Evolutionary conservation across 2,329 filamentous ascomycete genomes (phyloP).

Genomic region (Penicillium hesseltinei): DNA sequence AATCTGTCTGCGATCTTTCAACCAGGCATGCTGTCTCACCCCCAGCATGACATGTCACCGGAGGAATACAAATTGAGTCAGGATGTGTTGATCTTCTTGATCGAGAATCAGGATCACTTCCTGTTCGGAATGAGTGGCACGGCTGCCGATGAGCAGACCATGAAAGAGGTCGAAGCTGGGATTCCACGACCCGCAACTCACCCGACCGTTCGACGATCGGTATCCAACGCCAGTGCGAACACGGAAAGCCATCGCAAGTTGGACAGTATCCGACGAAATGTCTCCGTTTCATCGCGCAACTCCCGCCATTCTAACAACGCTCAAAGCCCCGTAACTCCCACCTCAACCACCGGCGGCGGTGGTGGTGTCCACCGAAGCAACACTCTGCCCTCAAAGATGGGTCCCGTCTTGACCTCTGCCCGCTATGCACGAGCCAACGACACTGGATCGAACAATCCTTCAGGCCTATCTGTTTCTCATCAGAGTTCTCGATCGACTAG

Average conservation of each 20-base stretch:
- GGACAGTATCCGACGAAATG: constrained; percentile 75
- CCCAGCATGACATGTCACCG: constrained; percentile 90
- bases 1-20: constrained; percentile 98
- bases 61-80: constrained; percentile 93
- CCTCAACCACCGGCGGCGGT: constrained; percentile 54
- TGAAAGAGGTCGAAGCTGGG: constrained; percentile 68
- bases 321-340: constrained; percentile 64
- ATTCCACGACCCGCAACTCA: constrained; percentile 50
- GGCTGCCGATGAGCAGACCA: constrained; percentile 82
- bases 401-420: constrained; percentile 66
- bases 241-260: constrained; percentile 82
- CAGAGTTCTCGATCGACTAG: constrained; percentile 34
- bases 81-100: constrained; percentile 94
- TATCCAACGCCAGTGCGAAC: constrained; percentile 83
- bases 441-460: constrained; percentile 49
- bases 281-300: constrained; percentile 86
- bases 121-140: constrained; percentile 97
- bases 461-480: constrained; percentile 30
- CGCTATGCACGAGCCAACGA: constrained; percentile 63
- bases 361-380: constrained; percentile 75
- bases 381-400: constrained; percentile 88
- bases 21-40: constrained; percentile 91
- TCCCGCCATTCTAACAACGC: constrained; percentile 72
- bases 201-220: constrained; percentile 65
- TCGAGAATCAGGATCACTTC: constrained; percentile 98